These are phyloP conservation scores for Termitomyces sp. DNA, from an alignment of 768 basidiomycete genomes.

Conservation along the genomic window DNA sequence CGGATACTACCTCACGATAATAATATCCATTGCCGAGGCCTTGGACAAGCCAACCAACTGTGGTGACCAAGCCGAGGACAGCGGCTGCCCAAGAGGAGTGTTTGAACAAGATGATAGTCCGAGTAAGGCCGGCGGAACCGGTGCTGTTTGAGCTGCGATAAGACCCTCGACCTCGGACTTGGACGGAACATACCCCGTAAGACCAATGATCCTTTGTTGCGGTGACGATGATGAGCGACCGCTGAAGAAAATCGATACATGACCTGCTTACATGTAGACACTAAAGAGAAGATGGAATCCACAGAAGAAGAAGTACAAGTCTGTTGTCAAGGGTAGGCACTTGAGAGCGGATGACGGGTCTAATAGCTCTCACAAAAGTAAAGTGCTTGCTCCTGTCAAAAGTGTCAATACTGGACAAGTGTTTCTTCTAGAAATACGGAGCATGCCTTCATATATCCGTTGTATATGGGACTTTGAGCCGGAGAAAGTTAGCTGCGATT, in stretches of 20 bases:
- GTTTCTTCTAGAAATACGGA: constrained; percentile 9
- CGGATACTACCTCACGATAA: constrained; percentile 62
- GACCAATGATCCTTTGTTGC: constrained; percentile 80
- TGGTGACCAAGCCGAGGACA: constrained; percentile 74
- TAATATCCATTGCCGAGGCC: constrained; percentile 77
- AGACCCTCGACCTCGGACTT: constrained; percentile 31
- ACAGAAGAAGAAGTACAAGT: constrained; percentile 94
- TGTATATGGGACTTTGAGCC: constrained; percentile 79
- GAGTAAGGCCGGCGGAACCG: constrained; percentile 92
- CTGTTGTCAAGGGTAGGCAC: constrained; percentile 38
- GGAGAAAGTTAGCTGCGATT: not conserved
- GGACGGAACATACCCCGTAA: constrained; percentile 60
- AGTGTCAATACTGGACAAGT: constrained; percentile 15
- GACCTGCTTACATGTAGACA: constrained; percentile 74
- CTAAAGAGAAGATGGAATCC: constrained; percentile 94
- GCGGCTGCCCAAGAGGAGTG: constrained; percentile 72
- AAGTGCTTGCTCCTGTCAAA: constrained; percentile 77
- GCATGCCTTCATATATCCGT: constrained; percentile 92
- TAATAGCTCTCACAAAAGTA: constrained; percentile 73
- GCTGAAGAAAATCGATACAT: constrained; percentile 15
- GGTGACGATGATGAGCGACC: constrained; percentile 20
- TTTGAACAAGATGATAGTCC: constrained; percentile 79
- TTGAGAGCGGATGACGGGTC: constrained; percentile 20
- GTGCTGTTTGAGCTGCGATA: constrained; percentile 45
- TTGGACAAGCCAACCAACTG: constrained; percentile 85